These are phyloP conservation scores for Pseudopithomyces maydicus DNA, from an alignment of 2,329 filamentous ascomycete genomes.

Conservation along the genomic window DNA sequence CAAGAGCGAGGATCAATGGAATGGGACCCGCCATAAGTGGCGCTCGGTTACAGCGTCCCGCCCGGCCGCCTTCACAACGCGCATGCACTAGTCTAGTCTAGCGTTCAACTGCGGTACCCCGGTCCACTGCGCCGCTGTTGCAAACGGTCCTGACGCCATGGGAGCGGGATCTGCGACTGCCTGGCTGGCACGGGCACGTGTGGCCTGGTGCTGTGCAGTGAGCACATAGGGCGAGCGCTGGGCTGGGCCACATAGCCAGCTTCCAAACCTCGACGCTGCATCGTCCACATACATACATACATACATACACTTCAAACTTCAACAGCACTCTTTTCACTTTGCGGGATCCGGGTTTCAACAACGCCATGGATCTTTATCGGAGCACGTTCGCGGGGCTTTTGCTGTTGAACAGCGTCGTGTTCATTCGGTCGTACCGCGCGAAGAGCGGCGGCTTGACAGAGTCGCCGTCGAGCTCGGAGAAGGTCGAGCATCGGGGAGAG, in stretches of 20 bases:
- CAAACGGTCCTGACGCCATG: neutral
- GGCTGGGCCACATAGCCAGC: neutral
- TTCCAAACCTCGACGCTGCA: neutral
- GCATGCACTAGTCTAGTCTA: no score
- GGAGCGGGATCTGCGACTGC: constrained; percentile 1
- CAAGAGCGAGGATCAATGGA: neutral
- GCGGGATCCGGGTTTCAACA: neutral
- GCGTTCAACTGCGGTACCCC: neutral
- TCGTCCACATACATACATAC: no score
- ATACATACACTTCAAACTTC: no score
- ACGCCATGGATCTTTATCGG: constrained; percentile 38
- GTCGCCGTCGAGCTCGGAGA: constrained; percentile 16
- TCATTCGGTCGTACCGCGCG: constrained; percentile 33
- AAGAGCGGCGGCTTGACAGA: constrained; percentile 15
- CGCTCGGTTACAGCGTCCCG: constrained; percentile 1
- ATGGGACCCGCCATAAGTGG: neutral
- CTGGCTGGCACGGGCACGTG: neutral
- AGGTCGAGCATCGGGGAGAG: constrained; percentile 30
- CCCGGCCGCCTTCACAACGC: neutral
- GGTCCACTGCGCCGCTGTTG: neutral
- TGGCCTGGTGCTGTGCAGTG: neutral
- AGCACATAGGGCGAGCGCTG: neutral
- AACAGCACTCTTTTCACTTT: constrained; percentile 4
- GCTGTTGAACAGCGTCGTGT: constrained; percentile 31
- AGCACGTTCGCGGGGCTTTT: constrained; percentile 34